These are phyloP conservation scores for Brassica incana DNA, from an alignment of 345 rosid species.

Conservation along the genomic window DNA sequence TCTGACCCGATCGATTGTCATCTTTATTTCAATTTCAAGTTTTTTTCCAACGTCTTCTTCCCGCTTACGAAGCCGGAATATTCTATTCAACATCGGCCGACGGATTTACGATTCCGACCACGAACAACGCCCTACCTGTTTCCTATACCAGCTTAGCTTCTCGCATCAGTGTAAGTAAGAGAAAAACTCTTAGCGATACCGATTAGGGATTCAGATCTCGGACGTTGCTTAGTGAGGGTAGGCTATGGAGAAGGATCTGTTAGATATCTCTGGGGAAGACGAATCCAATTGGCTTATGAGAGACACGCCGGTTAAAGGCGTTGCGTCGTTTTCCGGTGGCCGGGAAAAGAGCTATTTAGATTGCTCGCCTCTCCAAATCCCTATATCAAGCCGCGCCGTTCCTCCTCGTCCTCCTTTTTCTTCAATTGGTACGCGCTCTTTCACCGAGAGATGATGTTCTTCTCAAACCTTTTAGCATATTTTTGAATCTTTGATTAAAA, in stretches of 20 bases:
- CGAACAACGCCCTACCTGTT: background rate
- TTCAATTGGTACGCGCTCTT: conserved; percentile 41
- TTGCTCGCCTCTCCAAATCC: conserved; percentile 68
- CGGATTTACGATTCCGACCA: background rate
- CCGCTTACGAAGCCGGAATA: conserved; percentile 39
- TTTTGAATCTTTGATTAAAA: background rate
- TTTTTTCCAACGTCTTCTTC: conserved; percentile 22
- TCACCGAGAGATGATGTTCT: background rate
- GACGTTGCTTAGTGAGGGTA: background rate
- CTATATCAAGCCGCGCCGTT: conserved; percentile 39
- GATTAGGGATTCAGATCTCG: conserved; percentile 27
- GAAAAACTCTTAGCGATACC: background rate
- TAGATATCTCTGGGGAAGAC: conserved; percentile 72
- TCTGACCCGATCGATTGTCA: conserved; percentile 23
- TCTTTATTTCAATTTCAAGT: conserved; percentile 32
- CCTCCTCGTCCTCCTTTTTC: conserved; percentile 37
- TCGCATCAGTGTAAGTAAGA: background rate
- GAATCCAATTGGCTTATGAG: conserved; percentile 46
- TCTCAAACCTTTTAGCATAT: background rate
- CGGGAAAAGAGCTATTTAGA: conserved; percentile 44
- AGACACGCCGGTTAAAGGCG: conserved; percentile 34
- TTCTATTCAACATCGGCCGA: conserved; percentile 2
- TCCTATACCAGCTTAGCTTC: background rate
- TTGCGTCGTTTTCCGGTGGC: conserved; percentile 26
- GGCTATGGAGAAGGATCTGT: conserved; percentile 62